phyloP scores from a whole-genome alignment of 202 grass and related monocot genomes.

The Brachypodium distachyon region DNA sequence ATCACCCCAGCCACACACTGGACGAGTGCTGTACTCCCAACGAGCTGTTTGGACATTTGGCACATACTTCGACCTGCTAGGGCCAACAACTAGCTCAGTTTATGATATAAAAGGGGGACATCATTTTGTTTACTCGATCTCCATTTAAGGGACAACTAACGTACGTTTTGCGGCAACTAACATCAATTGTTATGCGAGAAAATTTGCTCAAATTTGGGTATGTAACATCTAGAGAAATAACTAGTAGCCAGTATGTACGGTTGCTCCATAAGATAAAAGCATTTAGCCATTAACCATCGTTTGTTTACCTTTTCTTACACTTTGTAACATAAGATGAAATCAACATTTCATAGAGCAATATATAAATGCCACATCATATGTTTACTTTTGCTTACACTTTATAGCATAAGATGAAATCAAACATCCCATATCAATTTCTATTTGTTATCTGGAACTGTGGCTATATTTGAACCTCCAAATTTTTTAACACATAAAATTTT shows the following conservation, averaged over 20 bases:
- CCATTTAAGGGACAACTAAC: background rate
- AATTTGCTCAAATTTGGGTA: background rate
- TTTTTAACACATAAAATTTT: background rate
- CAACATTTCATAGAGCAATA: background rate
- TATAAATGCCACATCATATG: no score
- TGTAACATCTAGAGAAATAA: background rate
- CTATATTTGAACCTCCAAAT: background rate
- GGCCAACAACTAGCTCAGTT: background rate
- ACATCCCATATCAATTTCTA: background rate
- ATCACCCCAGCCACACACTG: constrained; percentile 93
- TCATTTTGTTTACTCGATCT: background rate
- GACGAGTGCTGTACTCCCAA: constrained; percentile 85
- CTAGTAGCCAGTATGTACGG: no score
- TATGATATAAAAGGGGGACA: background rate
- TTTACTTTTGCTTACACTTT: background rate
- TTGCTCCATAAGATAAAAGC: no score
- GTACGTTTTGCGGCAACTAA: background rate
- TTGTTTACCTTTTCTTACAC: background rate
- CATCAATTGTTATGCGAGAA: background rate
- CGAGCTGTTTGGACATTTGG: constrained; percentile 84
- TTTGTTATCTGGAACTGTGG: background rate
- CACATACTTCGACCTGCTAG: constrained; percentile 77
- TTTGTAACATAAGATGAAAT: background rate
- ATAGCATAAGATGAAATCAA: background rate
- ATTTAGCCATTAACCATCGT: background rate